phyloP scores from a whole-genome alignment of 805 yeast genomes.

The Kodamaea lidongshanica region DNA sequence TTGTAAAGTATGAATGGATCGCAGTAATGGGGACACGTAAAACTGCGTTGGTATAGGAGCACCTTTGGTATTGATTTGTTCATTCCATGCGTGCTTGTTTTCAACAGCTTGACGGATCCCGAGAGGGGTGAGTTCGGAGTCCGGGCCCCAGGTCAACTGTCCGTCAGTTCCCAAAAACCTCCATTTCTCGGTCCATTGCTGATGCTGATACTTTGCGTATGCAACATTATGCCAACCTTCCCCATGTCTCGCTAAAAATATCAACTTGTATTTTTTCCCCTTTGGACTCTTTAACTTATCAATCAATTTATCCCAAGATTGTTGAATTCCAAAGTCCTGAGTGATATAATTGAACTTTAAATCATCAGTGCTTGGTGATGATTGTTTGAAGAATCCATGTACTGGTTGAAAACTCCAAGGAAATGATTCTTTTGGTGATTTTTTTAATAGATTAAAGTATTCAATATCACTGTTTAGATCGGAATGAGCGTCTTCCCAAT shows the following conservation, averaged over 20 bases:
- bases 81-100: constrained; percentile 17
- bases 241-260: constrained; percentile 23
- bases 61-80: constrained; percentile 13
- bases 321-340: constrained; percentile 16
- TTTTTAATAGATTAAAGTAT: constrained; percentile 11
- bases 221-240: constrained; percentile 23
- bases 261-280: constrained; percentile 16
- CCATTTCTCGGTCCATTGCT: constrained; percentile 21
- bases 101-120: constrained; percentile 21
- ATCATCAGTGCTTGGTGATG: constrained; percentile 18
- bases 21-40: constrained; percentile 22
- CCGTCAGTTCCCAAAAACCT: constrained; percentile 20
- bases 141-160: constrained; percentile 20
- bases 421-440: constrained; percentile 3
- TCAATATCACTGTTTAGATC: constrained; percentile 16
- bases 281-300: constrained; percentile 10
- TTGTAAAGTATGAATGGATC: constrained; percentile 18
- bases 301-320: constrained; percentile 15
- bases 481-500: constrained; percentile 29
- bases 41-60: constrained; percentile 21
- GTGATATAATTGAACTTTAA: constrained; percentile 17
- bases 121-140: constrained; percentile 19
- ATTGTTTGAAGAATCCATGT: constrained; percentile 20
- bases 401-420: constrained; percentile 20
- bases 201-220: constrained; percentile 17